A percentile compares a stretch with the other conserved stretches of the same genome.
Evolutionary conservation across 2,329 filamentous ascomycete species (phyloP).

Genomic region (Botrytis aclada): DNA sequence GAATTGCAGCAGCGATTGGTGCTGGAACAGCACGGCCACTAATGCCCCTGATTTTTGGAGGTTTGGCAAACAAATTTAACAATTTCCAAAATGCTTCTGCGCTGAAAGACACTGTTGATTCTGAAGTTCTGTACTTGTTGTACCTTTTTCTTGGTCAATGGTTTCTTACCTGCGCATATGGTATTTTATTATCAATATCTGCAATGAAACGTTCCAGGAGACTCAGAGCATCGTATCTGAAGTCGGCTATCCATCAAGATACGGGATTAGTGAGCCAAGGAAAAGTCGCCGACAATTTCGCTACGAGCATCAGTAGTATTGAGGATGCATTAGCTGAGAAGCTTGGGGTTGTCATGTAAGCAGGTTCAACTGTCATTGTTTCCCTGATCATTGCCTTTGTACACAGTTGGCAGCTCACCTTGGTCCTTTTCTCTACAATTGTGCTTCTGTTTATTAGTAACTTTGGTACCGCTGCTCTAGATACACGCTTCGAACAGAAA

Average conservation of each 20-base stretch:
- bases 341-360: conserved; percentile 70
- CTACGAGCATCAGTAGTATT: conserved; percentile 9
- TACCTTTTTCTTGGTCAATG: conserved; percentile 19
- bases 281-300: background rate
- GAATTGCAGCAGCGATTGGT: conserved; percentile 43
- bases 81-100: background rate
- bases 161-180: conserved; percentile 1
- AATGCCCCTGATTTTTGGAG: conserved; percentile 64
- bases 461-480: conserved; percentile 3
- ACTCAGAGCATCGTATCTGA: conserved; percentile 12
- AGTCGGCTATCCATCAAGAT: conserved; percentile 14
- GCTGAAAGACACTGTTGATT: conserved; percentile 2
- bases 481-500: conserved; percentile 8
- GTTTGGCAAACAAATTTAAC: conserved; percentile 49
- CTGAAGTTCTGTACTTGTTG: conserved; percentile 12
- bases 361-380: conserved; percentile 74
- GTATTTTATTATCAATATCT: conserved; percentile 17
- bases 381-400: conserved; percentile 85
- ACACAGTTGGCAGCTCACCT: conserved; percentile 84
- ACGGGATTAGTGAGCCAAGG: conserved; percentile 5
- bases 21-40: conserved; percentile 57
- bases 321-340: conserved; percentile 62
- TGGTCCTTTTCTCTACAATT: conserved; percentile 79
- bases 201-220: conserved; percentile 11
- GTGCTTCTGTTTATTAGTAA: conserved; percentile 14